Evolutionary conservation across 805 yeast species (phyloP), one percentile per base, ranked within the genome.

Genomic region (Kregervanrija pseudodelftensis): DNA sequence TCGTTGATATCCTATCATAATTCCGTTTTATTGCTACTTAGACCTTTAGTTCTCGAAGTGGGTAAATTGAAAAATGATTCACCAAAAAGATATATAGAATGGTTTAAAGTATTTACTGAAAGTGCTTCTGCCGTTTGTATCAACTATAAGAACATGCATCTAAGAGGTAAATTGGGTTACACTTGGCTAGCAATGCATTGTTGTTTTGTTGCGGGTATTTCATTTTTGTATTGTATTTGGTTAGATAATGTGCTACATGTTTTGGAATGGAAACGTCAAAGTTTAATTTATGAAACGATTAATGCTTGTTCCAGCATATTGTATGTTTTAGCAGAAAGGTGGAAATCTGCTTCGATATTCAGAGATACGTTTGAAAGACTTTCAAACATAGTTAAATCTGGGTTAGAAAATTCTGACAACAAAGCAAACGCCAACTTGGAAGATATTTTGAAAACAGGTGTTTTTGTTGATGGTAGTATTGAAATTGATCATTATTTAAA

Each of bases 131-230:
- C 60, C 2, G 48, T 60, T 12, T 60, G 65, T 31, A 45, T 57
- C 37, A 58, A 55, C 42, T 62, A 61, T 43, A 59, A 58, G 42
- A 55, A 50, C 5, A 48, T 62, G 32, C 56, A 60, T 35, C 28
- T 55, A 3, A 54, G 50, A 31, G 56, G 55, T 9, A 58, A 57
- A 37, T 31, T 61, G 15, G 48, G 59, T 15, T 60, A 59, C 42
- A 56, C 66, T 3, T 62, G 65, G 66, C 32, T 59, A 4, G 50
- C 66, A 3, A 56, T 64, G 51, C 66, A 63, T 28, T 61, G 65
- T 33, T 55, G 53, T 5, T 61, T 61, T 48, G 60, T 60, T 13
- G 37, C 60, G 10, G 67, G 67, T 3, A 47, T 63, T 8, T 58
- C 66, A 1, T 63, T 63, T 45, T 43, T 63, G 8, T 61, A 61